Evolutionary conservation across 768 basidiomycete species (phyloP).

Genomic region (Rhodotorula taiwanensis): DNA sequence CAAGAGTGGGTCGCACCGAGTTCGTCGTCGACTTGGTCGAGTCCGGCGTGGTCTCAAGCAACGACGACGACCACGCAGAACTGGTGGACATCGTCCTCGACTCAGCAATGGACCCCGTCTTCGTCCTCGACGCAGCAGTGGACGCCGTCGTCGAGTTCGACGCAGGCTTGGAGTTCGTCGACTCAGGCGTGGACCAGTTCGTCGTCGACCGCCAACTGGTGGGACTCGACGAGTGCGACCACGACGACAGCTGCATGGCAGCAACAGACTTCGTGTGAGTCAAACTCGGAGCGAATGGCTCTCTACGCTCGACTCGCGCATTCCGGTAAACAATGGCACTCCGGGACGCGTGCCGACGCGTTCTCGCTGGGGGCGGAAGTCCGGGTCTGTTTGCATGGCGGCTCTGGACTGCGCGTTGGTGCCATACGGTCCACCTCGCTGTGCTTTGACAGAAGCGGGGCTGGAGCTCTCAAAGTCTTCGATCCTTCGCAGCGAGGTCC

Average conservation of each 20-base stretch:
- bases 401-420: too few relatives aligned
- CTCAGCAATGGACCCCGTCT: background rate
- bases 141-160: background rate
- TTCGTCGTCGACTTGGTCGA: too few relatives aligned
- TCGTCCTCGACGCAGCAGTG: background rate
- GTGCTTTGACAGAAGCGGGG: too few relatives aligned
- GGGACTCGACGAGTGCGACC: background rate
- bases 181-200: background rate
- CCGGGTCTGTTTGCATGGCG: too few relatives aligned
- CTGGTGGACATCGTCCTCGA: background rate
- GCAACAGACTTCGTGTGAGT: background rate
- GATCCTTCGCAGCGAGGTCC: too few relatives aligned
- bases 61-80: background rate
- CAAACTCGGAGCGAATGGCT: too few relatives aligned
- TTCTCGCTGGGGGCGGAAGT: too few relatives aligned
- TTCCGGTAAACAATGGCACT: too few relatives aligned
- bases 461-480: too few relatives aligned
- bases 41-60: background rate
- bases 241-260: background rate
- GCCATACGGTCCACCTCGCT: too few relatives aligned
- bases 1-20: background rate
- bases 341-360: too few relatives aligned
- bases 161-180: background rate
- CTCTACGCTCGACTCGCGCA: too few relatives aligned
- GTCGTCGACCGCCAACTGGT: constrained; percentile 2